Percentiles rank a stretch among this genome's conserved stretches.
phyloP scores from a whole-genome alignment of 1,284 basidiomycete genomes.

The Moniliophthora roreri region DNA sequence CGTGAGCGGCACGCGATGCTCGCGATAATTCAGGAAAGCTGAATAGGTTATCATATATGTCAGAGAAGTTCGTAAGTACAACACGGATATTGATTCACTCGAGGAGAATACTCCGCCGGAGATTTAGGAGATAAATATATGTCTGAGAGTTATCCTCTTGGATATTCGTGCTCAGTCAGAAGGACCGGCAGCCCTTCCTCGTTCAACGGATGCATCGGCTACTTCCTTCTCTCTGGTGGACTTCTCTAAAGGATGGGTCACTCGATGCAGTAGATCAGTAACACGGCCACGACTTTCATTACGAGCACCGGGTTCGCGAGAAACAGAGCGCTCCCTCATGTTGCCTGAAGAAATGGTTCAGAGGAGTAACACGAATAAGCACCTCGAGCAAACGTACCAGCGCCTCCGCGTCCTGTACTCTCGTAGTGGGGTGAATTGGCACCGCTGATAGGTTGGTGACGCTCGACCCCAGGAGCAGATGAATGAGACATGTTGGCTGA shows the following conservation, averaged over 20 bases:
- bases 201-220: not conserved
- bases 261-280: slow-evolving; percentile 27
- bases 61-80: not conserved
- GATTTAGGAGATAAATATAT: not conserved
- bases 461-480: slow-evolving; percentile 41
- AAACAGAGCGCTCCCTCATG: slow-evolving; percentile 45
- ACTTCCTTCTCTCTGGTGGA: not conserved
- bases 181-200: not conserved
- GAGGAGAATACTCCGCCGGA: no score
- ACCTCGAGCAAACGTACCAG: slow-evolving; percentile 34
- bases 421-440: slow-evolving; percentile 31
- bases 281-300: slow-evolving; percentile 29
- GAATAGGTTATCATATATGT: no score
- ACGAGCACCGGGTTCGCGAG: slow-evolving; percentile 32
- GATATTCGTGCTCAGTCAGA: not conserved
- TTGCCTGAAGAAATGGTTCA: slow-evolving; percentile 33
- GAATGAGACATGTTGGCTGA: slow-evolving; percentile 52
- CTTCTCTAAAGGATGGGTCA: slow-evolving; percentile 20
- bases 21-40: not conserved
- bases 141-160: not conserved
- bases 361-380: no score
- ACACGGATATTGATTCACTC: not conserved
- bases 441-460: slow-evolving; percentile 15
- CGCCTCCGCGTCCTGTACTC: slow-evolving; percentile 71
- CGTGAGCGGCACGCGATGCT: no score